A percentile compares a stretch with the other conserved stretches of the same genome.
Conservation (phyloP, 2,329 filamentous ascomycete genomes). For the Cucurbitaria berberidis region DNA sequence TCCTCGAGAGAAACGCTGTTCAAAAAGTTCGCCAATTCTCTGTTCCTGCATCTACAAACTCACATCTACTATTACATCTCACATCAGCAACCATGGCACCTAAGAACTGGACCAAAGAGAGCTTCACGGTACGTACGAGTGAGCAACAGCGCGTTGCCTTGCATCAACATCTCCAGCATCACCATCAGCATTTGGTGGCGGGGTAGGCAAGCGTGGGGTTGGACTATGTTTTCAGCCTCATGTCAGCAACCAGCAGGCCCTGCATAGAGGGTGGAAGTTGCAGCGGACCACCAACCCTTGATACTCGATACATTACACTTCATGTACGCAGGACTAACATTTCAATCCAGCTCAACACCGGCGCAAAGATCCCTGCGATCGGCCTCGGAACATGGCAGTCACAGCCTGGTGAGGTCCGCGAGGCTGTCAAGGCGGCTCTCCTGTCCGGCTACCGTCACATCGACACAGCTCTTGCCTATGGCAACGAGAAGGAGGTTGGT, state of each 20-base stretch:
- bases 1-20: neutral
- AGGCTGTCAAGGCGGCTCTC: conserved; percentile 74
- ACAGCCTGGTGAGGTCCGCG: conserved; percentile 68
- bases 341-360: conserved; percentile 54
- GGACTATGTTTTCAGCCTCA: too few relatives aligned
- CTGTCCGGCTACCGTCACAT: conserved; percentile 75
- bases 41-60: neutral
- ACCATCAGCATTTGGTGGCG: too few relatives aligned
- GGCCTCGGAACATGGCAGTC: conserved; percentile 84
- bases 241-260: neutral
- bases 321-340: conserved; percentile 1
- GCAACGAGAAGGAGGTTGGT: conserved; percentile 78
- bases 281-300: neutral
- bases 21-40: neutral
- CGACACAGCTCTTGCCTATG: conserved; percentile 78
- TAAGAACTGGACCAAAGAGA: conserved; percentile 48
- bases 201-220: too few relatives aligned
- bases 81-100: conserved; percentile 39
- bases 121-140: conserved; percentile 22
- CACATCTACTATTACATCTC: conserved; percentile 5
- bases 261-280: neutral
- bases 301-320: neutral
- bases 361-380: conserved; percentile 77
- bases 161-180: neutral
- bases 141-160: neutral